A percentile compares a stretch with the other conserved stretches of the same genome.
Conservation (phyloP, 257 asterid genomes). For the Gentiana straminea region DNA sequence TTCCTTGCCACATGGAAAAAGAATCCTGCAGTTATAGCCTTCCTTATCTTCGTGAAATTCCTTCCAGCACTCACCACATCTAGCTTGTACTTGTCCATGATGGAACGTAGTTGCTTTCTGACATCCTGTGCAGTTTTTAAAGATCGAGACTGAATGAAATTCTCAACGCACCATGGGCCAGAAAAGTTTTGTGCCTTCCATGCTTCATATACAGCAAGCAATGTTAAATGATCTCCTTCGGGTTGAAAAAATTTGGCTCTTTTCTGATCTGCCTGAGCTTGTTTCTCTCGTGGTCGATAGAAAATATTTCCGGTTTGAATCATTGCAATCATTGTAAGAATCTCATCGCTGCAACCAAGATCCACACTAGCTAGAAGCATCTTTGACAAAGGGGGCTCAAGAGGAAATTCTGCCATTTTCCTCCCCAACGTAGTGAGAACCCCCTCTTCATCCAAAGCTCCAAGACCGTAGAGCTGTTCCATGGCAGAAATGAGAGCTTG, state of each 20-base stretch:
- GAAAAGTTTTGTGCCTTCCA: slow-evolving; percentile 92
- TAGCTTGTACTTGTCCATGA: slow-evolving; percentile 90
- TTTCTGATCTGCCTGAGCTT: slow-evolving; percentile 92
- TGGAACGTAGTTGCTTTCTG: slow-evolving; percentile 74
- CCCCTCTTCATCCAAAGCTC: slow-evolving; percentile 90
- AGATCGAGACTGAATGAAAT: slow-evolving; percentile 78
- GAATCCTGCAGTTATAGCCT: slow-evolving; percentile 91
- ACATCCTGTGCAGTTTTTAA: slow-evolving; percentile 88
- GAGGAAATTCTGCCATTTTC: slow-evolving; percentile 96
- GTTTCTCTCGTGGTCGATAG: slow-evolving; percentile 92
- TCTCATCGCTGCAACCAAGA: slow-evolving; percentile 91
- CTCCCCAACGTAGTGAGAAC: slow-evolving; percentile 87
- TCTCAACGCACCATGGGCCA: slow-evolving; percentile 92
- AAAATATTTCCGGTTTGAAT: slow-evolving; percentile 88
- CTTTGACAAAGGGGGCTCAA: slow-evolving; percentile 86
- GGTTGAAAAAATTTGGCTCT: slow-evolving; percentile 87
- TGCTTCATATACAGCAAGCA: slow-evolving; percentile 90
- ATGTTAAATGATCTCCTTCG: slow-evolving; percentile 85
- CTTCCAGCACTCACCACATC: slow-evolving; percentile 84
- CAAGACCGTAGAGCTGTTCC: slow-evolving; percentile 89
- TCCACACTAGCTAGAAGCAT: slow-evolving; percentile 94
- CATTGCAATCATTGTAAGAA: slow-evolving; percentile 84
- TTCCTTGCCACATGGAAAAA: slow-evolving; percentile 84
- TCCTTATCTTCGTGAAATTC: slow-evolving; percentile 70
- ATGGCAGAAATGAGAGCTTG: slow-evolving; percentile 92